A percentile compares a stretch with the other conserved stretches of the same genome.
Evolutionary conservation across 352 stramenopile genomes (phyloP).

Genomic region (Pythium coloratum): DNA sequence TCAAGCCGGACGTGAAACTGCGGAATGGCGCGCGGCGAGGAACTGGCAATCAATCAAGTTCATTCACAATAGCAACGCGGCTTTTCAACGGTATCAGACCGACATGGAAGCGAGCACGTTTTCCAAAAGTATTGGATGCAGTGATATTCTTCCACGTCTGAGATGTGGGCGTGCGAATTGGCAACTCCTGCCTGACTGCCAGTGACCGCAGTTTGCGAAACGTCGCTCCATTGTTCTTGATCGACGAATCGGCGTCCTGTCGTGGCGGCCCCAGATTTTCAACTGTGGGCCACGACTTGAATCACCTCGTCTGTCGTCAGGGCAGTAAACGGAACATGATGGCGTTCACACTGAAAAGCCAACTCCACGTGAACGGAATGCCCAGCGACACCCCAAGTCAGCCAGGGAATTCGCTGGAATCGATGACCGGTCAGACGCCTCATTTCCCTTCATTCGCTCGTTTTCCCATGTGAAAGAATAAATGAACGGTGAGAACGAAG

Average conservation of each 20-base stretch:
- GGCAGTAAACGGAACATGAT: neutral
- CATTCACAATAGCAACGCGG: neutral
- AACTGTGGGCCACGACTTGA: conserved; percentile 17
- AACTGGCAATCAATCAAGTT: neutral
- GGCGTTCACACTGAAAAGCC: no score
- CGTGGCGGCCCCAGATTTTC: neutral
- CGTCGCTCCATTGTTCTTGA: neutral
- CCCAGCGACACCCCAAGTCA: no score
- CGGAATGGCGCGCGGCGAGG: neutral
- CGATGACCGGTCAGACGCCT: no score
- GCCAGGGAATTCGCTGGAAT: no score
- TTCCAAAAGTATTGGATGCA: no score
- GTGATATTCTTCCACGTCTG: neutral
- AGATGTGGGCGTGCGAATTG: neutral
- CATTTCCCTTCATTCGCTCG: neutral
- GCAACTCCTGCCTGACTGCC: neutral
- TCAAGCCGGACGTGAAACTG: neutral
- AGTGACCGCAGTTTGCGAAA: neutral
- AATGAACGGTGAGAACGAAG: neutral
- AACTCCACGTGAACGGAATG: neutral
- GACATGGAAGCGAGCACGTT: neutral
- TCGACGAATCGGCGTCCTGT: no score
- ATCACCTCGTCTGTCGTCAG: conserved; percentile 5
- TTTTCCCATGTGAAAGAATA: neutral
- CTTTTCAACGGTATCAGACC: neutral